phyloP scores from a whole-genome alignment of 2,329 filamentous ascomycete species.

The Penicillium capsulatum region DNA sequence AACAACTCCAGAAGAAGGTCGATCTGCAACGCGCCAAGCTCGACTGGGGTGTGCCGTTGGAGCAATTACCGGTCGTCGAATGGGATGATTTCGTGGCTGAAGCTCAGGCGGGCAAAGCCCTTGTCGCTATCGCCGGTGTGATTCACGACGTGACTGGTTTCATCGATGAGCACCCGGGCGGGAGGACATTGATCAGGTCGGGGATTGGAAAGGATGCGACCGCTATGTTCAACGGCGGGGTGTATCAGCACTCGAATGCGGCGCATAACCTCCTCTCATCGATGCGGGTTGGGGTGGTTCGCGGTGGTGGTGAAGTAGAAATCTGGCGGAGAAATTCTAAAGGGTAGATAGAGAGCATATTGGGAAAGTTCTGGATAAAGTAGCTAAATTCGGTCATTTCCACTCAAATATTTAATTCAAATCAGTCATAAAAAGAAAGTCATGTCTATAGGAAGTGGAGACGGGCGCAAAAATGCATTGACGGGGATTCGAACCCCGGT shows the following conservation, averaged over 20 bases:
- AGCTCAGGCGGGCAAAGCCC: conserved; percentile 70
- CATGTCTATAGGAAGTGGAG: too few species aligned
- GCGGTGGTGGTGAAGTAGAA: conserved; percentile 82
- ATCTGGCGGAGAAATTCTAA: too few species aligned
- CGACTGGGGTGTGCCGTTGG: conserved; percentile 81
- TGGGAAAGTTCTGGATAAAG: too few species aligned
- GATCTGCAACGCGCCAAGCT: conserved; percentile 78
- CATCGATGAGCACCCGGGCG: conserved; percentile 83
- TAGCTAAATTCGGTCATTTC: too few species aligned
- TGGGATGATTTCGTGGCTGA: conserved; percentile 83
- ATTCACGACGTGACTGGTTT: conserved; percentile 81
- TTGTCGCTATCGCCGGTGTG: conserved; percentile 75
- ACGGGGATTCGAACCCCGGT: too few species aligned
- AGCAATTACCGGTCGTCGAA: conserved; percentile 77
- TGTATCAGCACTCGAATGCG: conserved; percentile 85
- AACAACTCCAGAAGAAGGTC: conserved; percentile 89
- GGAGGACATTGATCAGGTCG: conserved; percentile 77
- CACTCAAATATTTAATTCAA: too few species aligned
- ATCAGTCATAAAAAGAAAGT: too few species aligned
- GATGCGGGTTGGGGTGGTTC: conserved; percentile 82
- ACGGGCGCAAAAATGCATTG: too few species aligned
- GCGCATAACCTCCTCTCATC: conserved; percentile 84
- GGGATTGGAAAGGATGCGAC: conserved; percentile 84
- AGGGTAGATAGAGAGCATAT: too few species aligned
- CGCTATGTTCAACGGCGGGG: conserved; percentile 86